A percentile compares a stretch with the other conserved stretches of the same genome.
These are phyloP conservation scores for Lantana camara DNA, from an alignment of 257 asterid genomes.

Conservation along the genomic window DNA sequence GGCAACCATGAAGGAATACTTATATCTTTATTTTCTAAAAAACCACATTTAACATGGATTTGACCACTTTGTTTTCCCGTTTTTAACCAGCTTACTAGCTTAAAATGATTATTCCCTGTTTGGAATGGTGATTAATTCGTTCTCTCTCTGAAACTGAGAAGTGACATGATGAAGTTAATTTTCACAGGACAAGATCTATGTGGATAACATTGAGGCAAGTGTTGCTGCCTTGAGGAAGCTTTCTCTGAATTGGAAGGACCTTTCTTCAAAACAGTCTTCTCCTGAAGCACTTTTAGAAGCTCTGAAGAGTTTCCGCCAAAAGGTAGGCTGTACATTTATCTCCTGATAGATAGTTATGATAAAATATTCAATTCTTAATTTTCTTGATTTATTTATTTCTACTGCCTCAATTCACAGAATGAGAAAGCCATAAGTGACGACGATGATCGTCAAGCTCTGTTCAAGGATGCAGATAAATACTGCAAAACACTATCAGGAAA, in stretches of 20 bases:
- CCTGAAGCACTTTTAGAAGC: slow-evolving; percentile 53
- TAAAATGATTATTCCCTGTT: background rate
- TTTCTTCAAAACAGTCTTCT: slow-evolving; percentile 59
- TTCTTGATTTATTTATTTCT: background rate
- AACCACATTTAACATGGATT: background rate
- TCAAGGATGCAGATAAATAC: slow-evolving; percentile 71
- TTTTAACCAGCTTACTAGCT: background rate
- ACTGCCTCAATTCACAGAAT: slow-evolving; percentile 48
- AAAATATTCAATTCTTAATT: no score
- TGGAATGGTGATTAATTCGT: background rate
- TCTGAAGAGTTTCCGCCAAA: slow-evolving; percentile 63
- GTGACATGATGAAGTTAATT: slow-evolving; percentile 21
- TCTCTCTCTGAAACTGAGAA: background rate
- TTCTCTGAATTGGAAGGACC: slow-evolving; percentile 53
- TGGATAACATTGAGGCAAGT: slow-evolving; percentile 67
- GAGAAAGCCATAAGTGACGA: slow-evolving; percentile 60
- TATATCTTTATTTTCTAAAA: background rate
- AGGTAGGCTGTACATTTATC: slow-evolving; percentile 39
- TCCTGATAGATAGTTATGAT: background rate
- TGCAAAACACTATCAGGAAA: slow-evolving; percentile 51
- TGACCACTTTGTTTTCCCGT: background rate
- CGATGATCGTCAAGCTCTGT: slow-evolving; percentile 43
- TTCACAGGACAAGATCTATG: slow-evolving; percentile 62
- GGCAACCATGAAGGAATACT: background rate
- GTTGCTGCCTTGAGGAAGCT: slow-evolving; percentile 63